phyloP scores from a whole-genome alignment of 192 early-diverging fungal genomes.

The Backusella morwellensis region DNA sequence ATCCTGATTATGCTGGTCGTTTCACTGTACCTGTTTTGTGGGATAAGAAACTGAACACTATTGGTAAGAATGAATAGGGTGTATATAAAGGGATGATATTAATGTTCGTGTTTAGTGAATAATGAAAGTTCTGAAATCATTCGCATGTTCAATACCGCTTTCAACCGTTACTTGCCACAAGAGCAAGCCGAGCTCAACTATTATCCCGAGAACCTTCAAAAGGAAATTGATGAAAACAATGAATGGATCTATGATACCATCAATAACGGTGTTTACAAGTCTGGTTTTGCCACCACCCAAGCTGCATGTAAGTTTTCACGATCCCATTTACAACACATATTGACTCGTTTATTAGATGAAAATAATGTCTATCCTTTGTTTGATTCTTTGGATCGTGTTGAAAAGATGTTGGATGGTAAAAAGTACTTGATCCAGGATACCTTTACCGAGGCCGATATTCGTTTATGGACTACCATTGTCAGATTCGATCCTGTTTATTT shows the following conservation, averaged over 20 bases:
- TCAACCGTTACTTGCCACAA: conserved; percentile 69
- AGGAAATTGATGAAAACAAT: conserved; percentile 85
- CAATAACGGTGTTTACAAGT: conserved; percentile 97
- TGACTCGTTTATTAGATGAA: conserved; percentile 53
- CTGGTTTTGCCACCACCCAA: conserved; percentile 90
- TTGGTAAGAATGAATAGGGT: conserved; percentile 44
- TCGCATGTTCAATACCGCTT: conserved; percentile 88
- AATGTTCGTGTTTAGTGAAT: conserved; percentile 56
- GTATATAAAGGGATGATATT: neutral
- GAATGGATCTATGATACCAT: conserved; percentile 91
- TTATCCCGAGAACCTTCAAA: conserved; percentile 76
- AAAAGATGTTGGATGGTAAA: conserved; percentile 67
- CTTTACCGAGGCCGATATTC: conserved; percentile 93
- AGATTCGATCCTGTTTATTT: conserved; percentile 95
- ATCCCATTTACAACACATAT: conserved; percentile 15
- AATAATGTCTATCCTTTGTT: conserved; percentile 72
- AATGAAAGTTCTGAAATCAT: conserved; percentile 98
- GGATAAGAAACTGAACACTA: conserved; percentile 92
- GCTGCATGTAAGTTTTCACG: conserved; percentile 52
- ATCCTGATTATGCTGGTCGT: conserved; percentile 47
- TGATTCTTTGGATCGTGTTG: conserved; percentile 78
- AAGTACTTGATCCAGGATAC: conserved; percentile 76
- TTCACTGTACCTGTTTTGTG: conserved; percentile 96
- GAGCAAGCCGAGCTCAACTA: conserved; percentile 65
- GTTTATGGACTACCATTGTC: conserved; percentile 93